Base-by-base conservation (phyloP, 495 filamentous ascomycete species). In the Penicillium turbatum region DNA sequence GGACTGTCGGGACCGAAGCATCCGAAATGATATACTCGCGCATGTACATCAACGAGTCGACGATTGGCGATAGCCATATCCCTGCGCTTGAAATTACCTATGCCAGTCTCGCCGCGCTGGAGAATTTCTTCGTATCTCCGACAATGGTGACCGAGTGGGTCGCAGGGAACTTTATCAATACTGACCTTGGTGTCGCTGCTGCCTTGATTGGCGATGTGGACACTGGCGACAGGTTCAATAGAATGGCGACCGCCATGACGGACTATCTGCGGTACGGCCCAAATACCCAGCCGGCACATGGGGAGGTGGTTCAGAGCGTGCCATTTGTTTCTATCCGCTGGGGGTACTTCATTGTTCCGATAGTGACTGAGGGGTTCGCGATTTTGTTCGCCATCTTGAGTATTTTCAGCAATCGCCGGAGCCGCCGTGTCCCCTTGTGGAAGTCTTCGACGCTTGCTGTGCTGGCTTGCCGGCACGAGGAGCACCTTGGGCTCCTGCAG, bases 401-500 rank as follows among this genome's bases (percentile, higher is more conserved):
- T 34, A 42, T 57, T 19, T 41, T 57, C 9, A 47, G 42, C 39
- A 61, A 61, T 54, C 51, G 59, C 12, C 41, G 15, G 50, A 57
- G 59, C n/a, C 46, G 51, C 35, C 17, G 31, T 31, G 51, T 61
- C 27, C 59, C 59, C 12, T 29, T 61, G n/a, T 61, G 54, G 59
- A 61, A 61, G 40, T 61, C 59, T 21, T 61, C 59, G 29, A 32
- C 51, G 38, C 59, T 61, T 41, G 59, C 59, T 19, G 51, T 61
- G 30, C 47, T 61, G 50, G 54, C 54, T 50, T 56, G 53, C 43
- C 49, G 24, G 26, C 34, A 54, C 39, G 58, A 61, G 30, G 53
- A 61, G 38, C 52, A 10, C 31, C 21, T 41, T 36, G 54, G 54
- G 36, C 27, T 57, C n/a, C 46, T 61, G 21, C 45, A 48, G 29